Evolutionary conservation across 257 asterid genomes (phyloP), one percentile per base, ranked within the genome.

Genomic region (Jaltomata sinuosa): DNA sequence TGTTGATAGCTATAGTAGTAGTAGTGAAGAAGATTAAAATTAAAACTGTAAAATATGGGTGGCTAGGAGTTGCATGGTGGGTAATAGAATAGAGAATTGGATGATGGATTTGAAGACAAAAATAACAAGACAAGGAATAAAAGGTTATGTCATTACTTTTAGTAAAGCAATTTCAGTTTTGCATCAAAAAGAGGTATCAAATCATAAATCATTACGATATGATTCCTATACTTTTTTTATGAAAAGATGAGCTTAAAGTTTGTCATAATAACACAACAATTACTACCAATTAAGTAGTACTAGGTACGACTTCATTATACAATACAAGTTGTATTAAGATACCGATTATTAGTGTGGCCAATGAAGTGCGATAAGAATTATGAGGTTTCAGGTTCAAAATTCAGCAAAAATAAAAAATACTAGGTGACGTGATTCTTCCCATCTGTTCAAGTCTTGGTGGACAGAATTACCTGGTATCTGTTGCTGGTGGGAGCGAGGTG

Each of bases 141-240:
- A 77, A 77, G 81, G 62, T 77, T 49, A 29, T 49, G 82, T 77
- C 82, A 29, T 77, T 77, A 16, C 62, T 49, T 77, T 77, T 49
- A 52, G 82, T 49, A 49, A 77, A 77, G 82, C 45, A 1, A 49
- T 18, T n/a, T 49, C 82, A 76, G 45, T 76, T 77, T 47, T 77
- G 55, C 81, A 45, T 8, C 27, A 49, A 7, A 49, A 77, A 77
- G 61, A 27, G 45, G 29, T 27, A 77, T 49, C 62, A 77, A 49
- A 77, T 77, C 82, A 49, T 25, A 77, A 49, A 77, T 77, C 82
- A 77, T 77, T 77, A 77, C 40, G 29, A 29, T 77, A 77, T 77
- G 82, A 77, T 77, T 77, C 62, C 29, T 77, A 77, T 1, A 5
- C 29, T 29, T 49, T 27, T 71, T 77, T 27, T 47, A 47, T 77